Evolutionary conservation across 345 rosid genomes (phyloP).

Genomic region (Combretum micranthum): DNA sequence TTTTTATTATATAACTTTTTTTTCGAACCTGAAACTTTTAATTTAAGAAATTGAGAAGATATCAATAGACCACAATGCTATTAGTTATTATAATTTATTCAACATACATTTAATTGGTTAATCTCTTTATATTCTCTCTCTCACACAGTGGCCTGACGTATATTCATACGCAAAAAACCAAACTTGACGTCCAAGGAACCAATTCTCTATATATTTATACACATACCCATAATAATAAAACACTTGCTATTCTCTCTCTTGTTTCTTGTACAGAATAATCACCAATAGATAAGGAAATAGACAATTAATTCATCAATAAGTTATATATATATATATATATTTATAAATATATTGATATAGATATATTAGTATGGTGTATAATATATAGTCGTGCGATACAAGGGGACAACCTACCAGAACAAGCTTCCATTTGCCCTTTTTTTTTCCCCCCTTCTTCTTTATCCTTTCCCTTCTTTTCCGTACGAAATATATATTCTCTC

Average conservation of each 20-base stretch:
- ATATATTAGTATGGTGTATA: no score
- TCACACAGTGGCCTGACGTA: slow-evolving; percentile 29
- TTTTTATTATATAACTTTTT: neutral
- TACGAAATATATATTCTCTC: neutral
- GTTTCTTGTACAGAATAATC: no score
- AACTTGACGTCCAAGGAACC: slow-evolving; percentile 85
- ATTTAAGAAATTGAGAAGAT: no score
- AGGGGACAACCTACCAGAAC: slow-evolving; percentile 1
- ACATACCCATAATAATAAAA: neutral
- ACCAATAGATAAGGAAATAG: no score
- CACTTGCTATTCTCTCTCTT: neutral
- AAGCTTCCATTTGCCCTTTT: neutral
- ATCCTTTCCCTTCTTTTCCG: neutral
- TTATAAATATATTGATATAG: no score
- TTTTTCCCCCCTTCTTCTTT: no score
- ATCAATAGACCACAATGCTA: no score
- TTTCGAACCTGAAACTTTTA: no score
- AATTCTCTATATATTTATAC: neutral
- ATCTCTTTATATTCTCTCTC: slow-evolving; percentile 13
- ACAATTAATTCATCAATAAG: no score
- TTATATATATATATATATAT: no score
- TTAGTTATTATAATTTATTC: no score
- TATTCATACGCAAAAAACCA: slow-evolving; percentile 32
- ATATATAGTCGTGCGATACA: no score
- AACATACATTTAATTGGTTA: neutral